Base-by-base conservation (phyloP, 2,329 filamentous ascomycete genomes). In the Arthrocladium fulminans region DNA sequence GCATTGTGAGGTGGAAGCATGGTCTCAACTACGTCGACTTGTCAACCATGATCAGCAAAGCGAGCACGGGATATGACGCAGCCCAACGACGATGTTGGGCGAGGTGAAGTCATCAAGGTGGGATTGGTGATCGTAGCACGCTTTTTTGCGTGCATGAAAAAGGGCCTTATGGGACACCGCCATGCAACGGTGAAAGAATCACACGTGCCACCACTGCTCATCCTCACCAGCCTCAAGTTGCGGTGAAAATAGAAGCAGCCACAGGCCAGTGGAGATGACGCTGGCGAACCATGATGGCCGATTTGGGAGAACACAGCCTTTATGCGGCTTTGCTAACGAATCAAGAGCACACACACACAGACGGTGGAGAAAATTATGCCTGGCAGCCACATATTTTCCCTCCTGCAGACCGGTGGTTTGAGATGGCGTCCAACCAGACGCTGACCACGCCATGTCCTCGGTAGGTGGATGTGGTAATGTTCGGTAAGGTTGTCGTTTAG, bases 351-450 rank as follows among this genome's bases (percentile, higher is more conserved):
- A 12, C 8, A 19, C 7, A 10, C 10, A 29, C n/a, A 35, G 25
- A 8, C 20, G 5, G 12, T 19, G 19, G 29, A 9, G 19, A 22
- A 3, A n/a, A n/a, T 5, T 34, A 8, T 15, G 19, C 29, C 15
- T 34, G 15, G 29, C 20, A 35, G 27, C 39, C 42, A 45, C 42
- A 35, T 34, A 23, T 34, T 15, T 30, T 35, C 30, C 5, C 19
- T 45, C 29, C 27, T 35, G 29, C 42, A 45, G 27, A 45, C 42
- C 42, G 42, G 24, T 23, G 9, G n/a, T 23, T 30, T 45, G 42
- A 12, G 13, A 23, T 22, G 30, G 30, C 10, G 22, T 13, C 42
- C 42, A 45, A 35, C 30, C 27, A 12, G 13, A 45, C 6, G 15
- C 17, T 23, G 13, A n/a, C 3, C 13, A 8, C 13, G n/a, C 39